Percentiles rank a stretch among this genome's conserved stretches.
Evolutionary conservation across 2,329 filamentous ascomycete genomes (phyloP).

Genomic region (Setomelanomma holmii): DNA sequence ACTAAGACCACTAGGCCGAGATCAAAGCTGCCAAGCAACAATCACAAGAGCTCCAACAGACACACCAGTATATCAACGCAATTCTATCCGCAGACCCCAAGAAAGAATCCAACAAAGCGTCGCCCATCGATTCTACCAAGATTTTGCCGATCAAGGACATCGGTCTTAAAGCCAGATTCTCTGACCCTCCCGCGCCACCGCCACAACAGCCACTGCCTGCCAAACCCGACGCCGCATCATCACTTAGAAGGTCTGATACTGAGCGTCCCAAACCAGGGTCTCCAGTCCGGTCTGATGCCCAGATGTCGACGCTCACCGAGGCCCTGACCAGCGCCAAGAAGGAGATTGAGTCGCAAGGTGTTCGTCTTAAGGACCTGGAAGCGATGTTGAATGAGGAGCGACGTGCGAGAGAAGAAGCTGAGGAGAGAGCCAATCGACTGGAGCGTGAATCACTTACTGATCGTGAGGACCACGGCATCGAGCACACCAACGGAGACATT

Average conservation of each 20-base stretch:
- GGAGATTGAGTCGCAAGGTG: constrained; percentile 83
- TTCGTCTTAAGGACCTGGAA: constrained; percentile 82
- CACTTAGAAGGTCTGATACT: constrained; percentile 77
- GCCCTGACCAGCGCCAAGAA: constrained; percentile 83
- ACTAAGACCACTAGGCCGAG: constrained; percentile 68
- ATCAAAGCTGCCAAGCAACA: constrained; percentile 90
- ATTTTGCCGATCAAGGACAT: constrained; percentile 66
- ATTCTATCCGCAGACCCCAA: constrained; percentile 75
- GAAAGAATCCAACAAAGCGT: constrained; percentile 59
- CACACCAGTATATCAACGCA: constrained; percentile 79
- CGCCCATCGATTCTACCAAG: constrained; percentile 50
- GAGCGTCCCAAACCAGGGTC: constrained; percentile 73
- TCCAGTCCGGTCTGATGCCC: constrained; percentile 69
- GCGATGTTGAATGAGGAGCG: constrained; percentile 79
- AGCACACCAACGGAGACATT: constrained; percentile 26
- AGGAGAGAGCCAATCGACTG: constrained; percentile 78
- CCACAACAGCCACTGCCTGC: constrained; percentile 93
- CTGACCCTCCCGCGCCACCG: constrained; percentile 89
- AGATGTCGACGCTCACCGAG: constrained; percentile 85
- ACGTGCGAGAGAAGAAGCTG: constrained; percentile 80
- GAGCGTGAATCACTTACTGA: constrained; percentile 65
- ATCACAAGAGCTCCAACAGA: constrained; percentile 81
- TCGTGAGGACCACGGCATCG: constrained; percentile 37
- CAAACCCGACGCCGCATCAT: constrained; percentile 76
- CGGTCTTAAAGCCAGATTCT: constrained; percentile 78